phyloP scores from a whole-genome alignment of 495 filamentous ascomycete genomes.

The Halenospora varia region DNA sequence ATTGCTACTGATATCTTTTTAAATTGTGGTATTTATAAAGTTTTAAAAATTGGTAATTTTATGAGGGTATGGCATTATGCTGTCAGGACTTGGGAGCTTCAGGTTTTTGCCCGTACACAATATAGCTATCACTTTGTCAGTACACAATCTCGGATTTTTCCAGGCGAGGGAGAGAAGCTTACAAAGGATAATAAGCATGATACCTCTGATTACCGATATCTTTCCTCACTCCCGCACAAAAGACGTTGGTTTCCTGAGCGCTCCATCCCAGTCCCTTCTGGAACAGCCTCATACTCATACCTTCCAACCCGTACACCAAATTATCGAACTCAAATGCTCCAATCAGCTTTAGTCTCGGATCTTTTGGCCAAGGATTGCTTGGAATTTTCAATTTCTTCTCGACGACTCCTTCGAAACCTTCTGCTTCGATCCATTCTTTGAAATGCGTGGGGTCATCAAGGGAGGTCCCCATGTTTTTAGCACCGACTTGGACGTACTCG shows the following conservation, averaged over 20 bases:
- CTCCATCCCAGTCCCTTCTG: conserved; percentile 52
- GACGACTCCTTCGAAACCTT: conserved; percentile 33
- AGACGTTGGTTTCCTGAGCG: conserved; percentile 46
- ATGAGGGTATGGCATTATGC: too few relatives aligned
- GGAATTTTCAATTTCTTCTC: conserved; percentile 29
- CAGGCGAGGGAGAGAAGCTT: not conserved
- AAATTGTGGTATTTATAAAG: too few relatives aligned
- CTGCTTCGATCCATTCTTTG: conserved; percentile 22
- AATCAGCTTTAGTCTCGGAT: conserved; percentile 40
- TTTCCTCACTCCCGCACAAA: conserved; percentile 48
- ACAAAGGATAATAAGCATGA: not conserved
- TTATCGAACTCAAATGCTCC: conserved; percentile 31
- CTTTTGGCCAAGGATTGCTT: conserved; percentile 40
- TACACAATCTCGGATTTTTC: not conserved
- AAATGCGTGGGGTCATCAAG: conserved; percentile 2
- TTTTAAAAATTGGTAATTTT: too few relatives aligned
- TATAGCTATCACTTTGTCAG: not conserved
- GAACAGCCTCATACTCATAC: conserved; percentile 27
- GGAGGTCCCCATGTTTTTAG: not conserved
- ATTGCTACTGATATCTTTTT: too few relatives aligned
- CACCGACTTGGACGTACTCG: not conserved
- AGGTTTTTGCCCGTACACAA: not conserved
- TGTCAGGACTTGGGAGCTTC: too few relatives aligned
- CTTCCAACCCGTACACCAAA: conserved; percentile 5
- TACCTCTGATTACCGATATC: conserved; percentile 34